Base-by-base conservation (phyloP, 192 early-diverging fungal species). In the Backusella circina region DNA sequence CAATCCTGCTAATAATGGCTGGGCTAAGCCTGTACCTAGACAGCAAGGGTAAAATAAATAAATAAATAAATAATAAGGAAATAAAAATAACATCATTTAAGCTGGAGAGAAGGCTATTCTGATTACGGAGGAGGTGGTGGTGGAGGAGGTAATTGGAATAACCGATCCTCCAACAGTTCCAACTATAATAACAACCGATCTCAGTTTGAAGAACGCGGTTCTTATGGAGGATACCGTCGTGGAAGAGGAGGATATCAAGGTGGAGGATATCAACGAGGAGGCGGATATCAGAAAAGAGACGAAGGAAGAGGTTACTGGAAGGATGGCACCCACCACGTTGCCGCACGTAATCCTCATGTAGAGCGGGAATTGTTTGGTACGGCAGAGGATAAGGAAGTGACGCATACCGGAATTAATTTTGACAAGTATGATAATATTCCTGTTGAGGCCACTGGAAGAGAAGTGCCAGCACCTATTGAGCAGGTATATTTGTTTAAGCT, bases 351-450 rank as follows among this genome's bases (percentile, higher is more conserved):
- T 84, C 87, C 89, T 74, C 88, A 91, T 44, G 75, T 95, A 15
- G 97, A 99, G 81, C 65, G 80, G 13, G 92, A 95, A 74, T 86
- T 99, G 26, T 98, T 89, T 79, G 91, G 91, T 28, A 73, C 81
- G 38, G 67, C 90, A 35, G 92, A 97, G 37, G 93, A 94, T 75
- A 88, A 88, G 75, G 90, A 92, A 73, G 88, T 90, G 69, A 90
- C 89, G 82, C 87, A 90, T 73, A 94, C 94, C 64, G 97, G 97
- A 65, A 99, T 99, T 84, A 98, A 99, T 90, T 99, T 99, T 91
- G 95, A 97, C 73, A 98, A 98, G 82, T 99, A 99, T 87, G 96
- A 98, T 76, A 95, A 99, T 84, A 99, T 99, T 54, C 97, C 97
- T n/a, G 97, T 97, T 70, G 95, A 98, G 74, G 95, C 93, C 26